phyloP scores from a whole-genome alignment of 257 asterid species.

The Solanum neorickii region DNA sequence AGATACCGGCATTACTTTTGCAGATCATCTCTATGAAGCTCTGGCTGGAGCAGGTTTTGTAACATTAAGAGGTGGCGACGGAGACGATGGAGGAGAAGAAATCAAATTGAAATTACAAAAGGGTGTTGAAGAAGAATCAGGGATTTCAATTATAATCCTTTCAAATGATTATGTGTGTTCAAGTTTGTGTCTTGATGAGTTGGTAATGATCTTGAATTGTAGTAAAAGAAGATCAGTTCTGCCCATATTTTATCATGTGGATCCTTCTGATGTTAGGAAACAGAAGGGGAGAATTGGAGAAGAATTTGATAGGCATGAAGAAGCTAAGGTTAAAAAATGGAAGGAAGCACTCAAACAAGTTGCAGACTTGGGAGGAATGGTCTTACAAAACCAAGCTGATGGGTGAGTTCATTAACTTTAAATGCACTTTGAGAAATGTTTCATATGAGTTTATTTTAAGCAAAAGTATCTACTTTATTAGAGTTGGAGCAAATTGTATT shows the following conservation, averaged over 20 bases:
- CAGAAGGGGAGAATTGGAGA: not conserved
- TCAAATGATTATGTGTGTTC: conserved; percentile 4
- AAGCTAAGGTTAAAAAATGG: not conserved
- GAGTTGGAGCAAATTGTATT: not conserved
- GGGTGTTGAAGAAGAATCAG: not conserved
- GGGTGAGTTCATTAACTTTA: not conserved
- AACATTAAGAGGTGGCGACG: not conserved
- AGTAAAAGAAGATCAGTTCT: not conserved
- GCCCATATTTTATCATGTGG: conserved; percentile 6
- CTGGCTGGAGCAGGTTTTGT: not conserved
- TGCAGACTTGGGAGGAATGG: conserved; percentile 12
- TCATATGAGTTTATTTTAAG: not conserved
- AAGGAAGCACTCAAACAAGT: not conserved
- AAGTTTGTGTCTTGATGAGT: conserved; percentile 10
- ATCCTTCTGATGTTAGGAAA: conserved; percentile 2
- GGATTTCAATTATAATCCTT: not conserved
- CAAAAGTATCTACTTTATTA: not conserved
- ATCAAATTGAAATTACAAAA: not conserved
- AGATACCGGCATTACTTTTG: not conserved
- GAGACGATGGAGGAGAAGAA: not conserved
- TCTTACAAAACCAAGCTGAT: not conserved
- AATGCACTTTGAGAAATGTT: not conserved
- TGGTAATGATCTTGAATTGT: conserved; percentile 2
- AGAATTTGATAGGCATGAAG: not conserved
- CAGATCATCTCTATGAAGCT: conserved; percentile 2